Evolutionary conservation across 257 asterid species (phyloP).

Genomic region (Agastache rugosa): DNA sequence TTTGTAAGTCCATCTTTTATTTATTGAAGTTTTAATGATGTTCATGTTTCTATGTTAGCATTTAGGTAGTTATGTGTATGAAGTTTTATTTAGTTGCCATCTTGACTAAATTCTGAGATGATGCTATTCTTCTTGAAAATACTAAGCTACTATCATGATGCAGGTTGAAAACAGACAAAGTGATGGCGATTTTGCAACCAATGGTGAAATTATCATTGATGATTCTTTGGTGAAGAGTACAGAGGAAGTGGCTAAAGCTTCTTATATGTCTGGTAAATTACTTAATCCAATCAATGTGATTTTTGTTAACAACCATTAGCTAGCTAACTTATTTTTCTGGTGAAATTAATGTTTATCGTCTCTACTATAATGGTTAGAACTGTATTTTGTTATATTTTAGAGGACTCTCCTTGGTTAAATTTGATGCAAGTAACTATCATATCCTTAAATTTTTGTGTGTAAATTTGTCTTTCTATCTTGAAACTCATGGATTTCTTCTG

Average conservation of each 20-base stretch:
- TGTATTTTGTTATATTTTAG: neutral
- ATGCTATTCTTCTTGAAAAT: conserved; percentile 16
- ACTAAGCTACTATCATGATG: conserved; percentile 35
- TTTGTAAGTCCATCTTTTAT: conserved; percentile 44
- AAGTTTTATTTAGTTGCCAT: neutral
- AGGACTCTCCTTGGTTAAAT: neutral
- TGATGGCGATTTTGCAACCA: conserved; percentile 30
- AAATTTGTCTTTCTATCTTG: neutral
- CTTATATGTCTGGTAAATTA: conserved; percentile 47
- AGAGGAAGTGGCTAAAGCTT: conserved; percentile 39
- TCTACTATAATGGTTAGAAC: neutral
- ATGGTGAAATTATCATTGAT: conserved; percentile 29
- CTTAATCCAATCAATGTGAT: neutral
- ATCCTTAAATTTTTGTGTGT: neutral
- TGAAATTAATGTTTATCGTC: neutral
- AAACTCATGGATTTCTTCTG: neutral
- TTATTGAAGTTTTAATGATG: neutral
- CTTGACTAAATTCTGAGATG: neutral
- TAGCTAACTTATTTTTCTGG: neutral
- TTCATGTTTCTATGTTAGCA: neutral
- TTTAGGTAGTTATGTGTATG: neutral
- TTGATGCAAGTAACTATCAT: neutral
- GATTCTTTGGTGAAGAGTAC: conserved; percentile 31
- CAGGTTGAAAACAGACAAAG: conserved; percentile 51
- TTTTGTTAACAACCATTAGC: neutral